Percentiles rank a stretch among this genome's conserved stretches.
phyloP scores from a whole-genome alignment of 208 protist genomes.

The Leishmania braziliensis region DNA sequence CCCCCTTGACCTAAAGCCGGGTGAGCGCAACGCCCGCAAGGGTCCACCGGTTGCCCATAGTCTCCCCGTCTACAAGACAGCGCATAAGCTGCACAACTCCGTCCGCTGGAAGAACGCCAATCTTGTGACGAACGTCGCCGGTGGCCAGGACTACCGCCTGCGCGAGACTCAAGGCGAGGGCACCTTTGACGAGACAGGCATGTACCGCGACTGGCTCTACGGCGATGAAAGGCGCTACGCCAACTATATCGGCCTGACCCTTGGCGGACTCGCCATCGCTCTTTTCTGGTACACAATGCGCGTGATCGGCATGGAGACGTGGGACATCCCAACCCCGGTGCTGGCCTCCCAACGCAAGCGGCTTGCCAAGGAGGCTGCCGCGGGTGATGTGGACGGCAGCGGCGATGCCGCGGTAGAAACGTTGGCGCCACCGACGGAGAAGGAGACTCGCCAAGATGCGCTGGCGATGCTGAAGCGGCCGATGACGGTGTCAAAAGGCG shows the following conservation, averaged over 20 bases:
- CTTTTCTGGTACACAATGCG: conserved; percentile 88
- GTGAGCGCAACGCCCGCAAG: conserved; percentile 71
- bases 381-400: conserved; percentile 8
- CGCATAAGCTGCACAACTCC: conserved; percentile 82
- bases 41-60: conserved; percentile 85
- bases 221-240: conserved; percentile 86
- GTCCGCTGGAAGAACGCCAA: conserved; percentile 89
- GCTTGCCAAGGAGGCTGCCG: conserved; percentile 22
- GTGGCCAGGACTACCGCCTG: conserved; percentile 82
- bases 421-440: conserved; percentile 20
- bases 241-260: conserved; percentile 78
- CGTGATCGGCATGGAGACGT: conserved; percentile 80
- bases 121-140: conserved; percentile 79
- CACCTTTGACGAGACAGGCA: conserved; percentile 81
- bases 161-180: conserved; percentile 86
- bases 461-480: conserved; percentile 85
- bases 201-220: conserved; percentile 92
- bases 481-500: conserved; percentile 50
- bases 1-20: conserved; percentile 77
- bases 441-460: conserved; percentile 50
- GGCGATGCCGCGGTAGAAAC: conserved; percentile 7
- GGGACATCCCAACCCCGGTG: conserved; percentile 86
- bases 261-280: conserved; percentile 52
- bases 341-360: conserved; percentile 74
- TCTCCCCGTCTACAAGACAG: conserved; percentile 87